These are phyloP conservation scores for Trichoderma orchidacearum DNA, from an alignment of 495 filamentous ascomycete genomes.

Conservation along the genomic window DNA sequence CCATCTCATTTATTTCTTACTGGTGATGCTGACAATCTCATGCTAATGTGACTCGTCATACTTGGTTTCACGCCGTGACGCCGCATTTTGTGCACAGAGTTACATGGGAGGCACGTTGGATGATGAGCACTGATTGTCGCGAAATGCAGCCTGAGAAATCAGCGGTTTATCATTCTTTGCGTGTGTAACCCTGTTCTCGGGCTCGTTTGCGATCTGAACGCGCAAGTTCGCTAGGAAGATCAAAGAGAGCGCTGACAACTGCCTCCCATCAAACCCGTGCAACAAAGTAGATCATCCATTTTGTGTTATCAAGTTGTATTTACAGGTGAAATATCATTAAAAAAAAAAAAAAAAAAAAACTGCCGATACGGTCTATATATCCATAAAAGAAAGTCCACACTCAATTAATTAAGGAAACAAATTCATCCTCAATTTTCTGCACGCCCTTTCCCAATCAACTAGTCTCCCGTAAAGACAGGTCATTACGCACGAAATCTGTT, in stretches of 20 bases:
- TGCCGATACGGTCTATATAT: too few relatives aligned
- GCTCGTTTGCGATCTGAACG: conserved; percentile 13
- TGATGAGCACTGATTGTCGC: conserved; percentile 9
- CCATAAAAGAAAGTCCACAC: too few relatives aligned
- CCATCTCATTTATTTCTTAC: neutral
- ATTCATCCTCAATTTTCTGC: too few relatives aligned
- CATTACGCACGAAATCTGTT: neutral
- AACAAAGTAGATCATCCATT: too few relatives aligned
- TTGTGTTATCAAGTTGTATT: too few relatives aligned
- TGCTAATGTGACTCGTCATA: too few relatives aligned
- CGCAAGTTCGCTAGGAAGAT: conserved; percentile 19
- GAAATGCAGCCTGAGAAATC: neutral
- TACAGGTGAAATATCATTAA: too few relatives aligned
- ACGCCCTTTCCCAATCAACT: too few relatives aligned
- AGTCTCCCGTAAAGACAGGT: too few relatives aligned
- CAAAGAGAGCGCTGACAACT: conserved; percentile 42
- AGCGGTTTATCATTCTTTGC: neutral
- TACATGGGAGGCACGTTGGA: conserved; percentile 12
- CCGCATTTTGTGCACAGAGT: neutral
- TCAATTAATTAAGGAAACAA: too few relatives aligned
- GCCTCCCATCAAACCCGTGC: too few relatives aligned
- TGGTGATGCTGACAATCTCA: neutral
- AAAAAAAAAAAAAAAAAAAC: too few relatives aligned
- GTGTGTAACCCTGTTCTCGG: conserved; percentile 18
- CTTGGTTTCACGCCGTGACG: neutral